Evolutionary conservation across 2,329 filamentous ascomycete genomes (phyloP), one percentile per base, ranked within the genome.

Genomic region (Fusarium zealandicum): DNA sequence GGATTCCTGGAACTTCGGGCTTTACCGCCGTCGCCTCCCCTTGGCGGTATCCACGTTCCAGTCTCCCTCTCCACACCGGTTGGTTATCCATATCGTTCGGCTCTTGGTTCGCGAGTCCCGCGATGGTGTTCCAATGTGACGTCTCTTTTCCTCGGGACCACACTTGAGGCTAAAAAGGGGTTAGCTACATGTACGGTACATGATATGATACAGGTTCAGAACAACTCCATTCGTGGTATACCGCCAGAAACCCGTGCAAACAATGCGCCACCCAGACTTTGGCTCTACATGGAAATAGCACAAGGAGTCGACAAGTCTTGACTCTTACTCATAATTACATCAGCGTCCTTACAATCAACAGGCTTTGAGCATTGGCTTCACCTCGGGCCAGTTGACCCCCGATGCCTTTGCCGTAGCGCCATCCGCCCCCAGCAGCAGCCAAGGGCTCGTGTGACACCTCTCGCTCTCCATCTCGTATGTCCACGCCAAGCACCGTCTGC

Each of bases 401-500:
- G 73, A 72, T 33, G 66, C 54, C 45, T 67, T 68, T 28, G 49
- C 60, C 45, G 53, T 60, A 40, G 63, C 68, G 39, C 51, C 62
- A 18, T 59, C 54, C 3, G 61, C 60, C 16, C 80, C 81, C 3
- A 82, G 67, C 32, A 81, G 74, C 45, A 81, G 68, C 81, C 80
- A 83, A 17, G 80, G 79, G 31, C 77, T 79, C 41, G 70, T 72
- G 57, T 76, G 72, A 67, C 81, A 83, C 51, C 69, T 64, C 59
- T 71, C 66, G 17, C 58, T 69, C 22, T 60, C 63, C 42, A 72
- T 69, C 28, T 82, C 76, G 70, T 77, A 83, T 20, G 75, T 77
- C 81, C 81, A 84, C 18, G 81, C 80, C 47, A 84, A 68, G 55
- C 81, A 84, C 53, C 68, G 67, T 22, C 62, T 65, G n/a, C 68